Conservation (phyloP, 441 rosid species). For the Manihot esculenta region DNA sequence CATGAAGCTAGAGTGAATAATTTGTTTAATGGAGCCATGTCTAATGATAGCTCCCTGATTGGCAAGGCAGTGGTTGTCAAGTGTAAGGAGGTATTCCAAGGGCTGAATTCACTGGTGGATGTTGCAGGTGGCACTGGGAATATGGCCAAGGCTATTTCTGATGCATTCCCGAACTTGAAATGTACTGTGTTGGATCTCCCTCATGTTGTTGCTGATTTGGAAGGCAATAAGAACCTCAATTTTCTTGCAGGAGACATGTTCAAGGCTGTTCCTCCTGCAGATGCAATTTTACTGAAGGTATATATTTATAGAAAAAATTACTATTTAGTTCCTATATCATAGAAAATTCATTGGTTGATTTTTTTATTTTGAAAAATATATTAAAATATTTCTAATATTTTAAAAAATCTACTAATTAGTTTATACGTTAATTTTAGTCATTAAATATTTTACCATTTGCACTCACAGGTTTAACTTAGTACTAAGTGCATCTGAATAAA, state of each 20-base stretch:
- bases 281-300: conserved; percentile 22
- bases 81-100: conserved; percentile 23
- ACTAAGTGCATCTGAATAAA: too few relatives aligned
- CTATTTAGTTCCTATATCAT: too few relatives aligned
- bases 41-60: conserved; percentile 1
- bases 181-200: conserved; percentile 25
- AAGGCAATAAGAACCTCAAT: conserved; percentile 13
- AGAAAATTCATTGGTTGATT: too few relatives aligned
- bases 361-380: too few relatives aligned
- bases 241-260: conserved; percentile 28
- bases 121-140: conserved; percentile 21
- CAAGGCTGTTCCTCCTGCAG: conserved; percentile 22
- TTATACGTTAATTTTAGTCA: too few relatives aligned
- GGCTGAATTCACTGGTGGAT: conserved; percentile 17
- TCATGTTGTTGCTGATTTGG: conserved; percentile 16
- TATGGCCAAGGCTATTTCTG: conserved; percentile 14
- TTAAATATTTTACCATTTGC: too few relatives aligned
- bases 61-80: neutral
- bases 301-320: too few relatives aligned
- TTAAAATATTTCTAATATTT: too few relatives aligned
- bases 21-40: conserved; percentile 17
- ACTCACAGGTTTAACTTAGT: too few relatives aligned
- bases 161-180: conserved; percentile 12
- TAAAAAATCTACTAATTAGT: too few relatives aligned
- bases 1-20: neutral